Conservation (phyloP, 1,284 basidiomycete genomes). For the Marasmius sp. region DNA sequence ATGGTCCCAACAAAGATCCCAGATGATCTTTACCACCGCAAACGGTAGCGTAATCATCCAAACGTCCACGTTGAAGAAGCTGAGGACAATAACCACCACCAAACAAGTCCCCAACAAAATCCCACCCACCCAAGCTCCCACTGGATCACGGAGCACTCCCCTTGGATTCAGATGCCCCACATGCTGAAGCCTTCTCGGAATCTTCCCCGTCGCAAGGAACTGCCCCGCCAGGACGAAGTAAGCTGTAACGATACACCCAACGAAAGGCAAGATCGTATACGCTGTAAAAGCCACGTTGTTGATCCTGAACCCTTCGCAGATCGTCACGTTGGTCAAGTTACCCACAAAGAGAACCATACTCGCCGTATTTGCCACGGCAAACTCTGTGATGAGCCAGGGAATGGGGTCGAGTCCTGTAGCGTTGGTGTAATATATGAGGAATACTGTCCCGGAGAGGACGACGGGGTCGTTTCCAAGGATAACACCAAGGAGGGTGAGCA, state of each 20-base stretch:
- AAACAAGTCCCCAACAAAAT: slow-evolving; percentile 48
- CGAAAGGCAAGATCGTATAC: slow-evolving; percentile 69
- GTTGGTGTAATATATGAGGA: slow-evolving; percentile 84
- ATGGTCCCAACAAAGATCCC: slow-evolving; percentile 66
- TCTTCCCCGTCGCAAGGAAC: slow-evolving; percentile 50
- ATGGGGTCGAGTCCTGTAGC: slow-evolving; percentile 54
- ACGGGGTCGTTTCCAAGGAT: slow-evolving; percentile 91
- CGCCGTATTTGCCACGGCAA: slow-evolving; percentile 80
- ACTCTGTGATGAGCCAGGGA: slow-evolving; percentile 56
- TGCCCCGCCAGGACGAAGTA: slow-evolving; percentile 54
- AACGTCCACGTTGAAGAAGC: slow-evolving; percentile 64
- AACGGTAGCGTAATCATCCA: slow-evolving; percentile 90
- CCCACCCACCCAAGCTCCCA: slow-evolving; percentile 52
- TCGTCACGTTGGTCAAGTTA: slow-evolving; percentile 73
- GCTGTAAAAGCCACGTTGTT: slow-evolving; percentile 69
- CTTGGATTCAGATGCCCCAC: slow-evolving; percentile 41
- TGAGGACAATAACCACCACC: slow-evolving; percentile 53
- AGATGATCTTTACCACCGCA: slow-evolving; percentile 68
- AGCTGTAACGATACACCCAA: slow-evolving; percentile 57
- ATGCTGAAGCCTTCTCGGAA: slow-evolving; percentile 47
- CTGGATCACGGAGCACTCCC: slow-evolving; percentile 48
- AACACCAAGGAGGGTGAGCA: slow-evolving; percentile 79
- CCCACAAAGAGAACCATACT: slow-evolving; percentile 68
- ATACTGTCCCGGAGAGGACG: slow-evolving; percentile 85
- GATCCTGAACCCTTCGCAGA: slow-evolving; percentile 63